Base-by-base conservation (phyloP, 306 rosid species). In the Gastrolobium villosum region DNA sequence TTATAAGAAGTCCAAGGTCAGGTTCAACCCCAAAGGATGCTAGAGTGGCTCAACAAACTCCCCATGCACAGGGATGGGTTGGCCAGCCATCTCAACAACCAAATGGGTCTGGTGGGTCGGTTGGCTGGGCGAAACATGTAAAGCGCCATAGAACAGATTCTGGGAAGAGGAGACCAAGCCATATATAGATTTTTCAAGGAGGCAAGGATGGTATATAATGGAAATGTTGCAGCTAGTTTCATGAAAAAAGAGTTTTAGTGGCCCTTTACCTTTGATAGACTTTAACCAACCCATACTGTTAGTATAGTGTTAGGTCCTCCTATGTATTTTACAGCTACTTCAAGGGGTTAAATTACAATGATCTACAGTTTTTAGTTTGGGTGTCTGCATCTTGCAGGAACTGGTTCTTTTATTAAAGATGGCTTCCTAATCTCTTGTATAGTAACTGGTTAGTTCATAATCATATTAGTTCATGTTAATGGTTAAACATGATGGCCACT, bases 91-190 rank as follows among this genome's bases (percentile, higher is more conserved):
- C 82, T 73, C 94, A 89, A 76, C 81, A 86, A 3, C 62, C 87
- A 28, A 94, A 87, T 71, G 93, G 89, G 36, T 78, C 89, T 15
- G 87, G 84, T 0, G 88, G 90, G 31, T 86, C 89, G 4, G 89
- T 85, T 43, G 81, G 97, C 37, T 95, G 99, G 99, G 96, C 97
- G 36, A 95, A 89, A 36, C 96, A 98, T 0, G 98, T 91, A 35
- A 95, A 95, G 89, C 86, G 97, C 62, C 70, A 82, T 4, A 92
- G 99, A 79, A 88, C 99, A 7, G 97, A 90, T 89, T 83, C 90
- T 8, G 98, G 98, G 76, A 95, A 95, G 90, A 91, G 99, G 87
- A 89, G 98, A 79, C 98, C 97, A 3, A 92, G 89, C 87, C 99
- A 92, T 85, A 80, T 80, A 72, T 92, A 87, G 88, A 76, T 81